Evolutionary conservation across 495 filamentous ascomycete genomes (phyloP), one percentile per base, ranked within the genome.

Genomic region (Penicillium roqueforti): DNA sequence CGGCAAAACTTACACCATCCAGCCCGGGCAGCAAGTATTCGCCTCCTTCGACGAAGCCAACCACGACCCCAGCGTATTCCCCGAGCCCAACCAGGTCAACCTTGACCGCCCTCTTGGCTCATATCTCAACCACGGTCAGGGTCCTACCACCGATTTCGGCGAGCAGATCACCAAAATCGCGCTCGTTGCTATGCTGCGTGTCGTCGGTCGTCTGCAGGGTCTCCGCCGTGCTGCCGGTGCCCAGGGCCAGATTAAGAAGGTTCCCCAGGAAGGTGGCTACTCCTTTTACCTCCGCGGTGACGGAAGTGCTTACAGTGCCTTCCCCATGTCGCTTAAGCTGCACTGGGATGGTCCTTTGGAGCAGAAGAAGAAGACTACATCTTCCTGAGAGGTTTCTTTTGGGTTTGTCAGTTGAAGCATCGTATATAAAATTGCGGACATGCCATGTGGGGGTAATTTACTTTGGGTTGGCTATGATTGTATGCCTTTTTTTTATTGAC

Each of bases 201-300:
- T 79, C 13, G 80, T 84, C 31, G 78, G 75, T 41, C 71, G 77
- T 51, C 57, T 84, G 40, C 70, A 81, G 46, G 80, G 79, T 34
- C 67, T 93, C n/a, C 76, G 85, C n/a, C 79, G 84, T 50, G 87
- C 84, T 0, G 69, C 80, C 0, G 89, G 89, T 2, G 73, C 77
- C 1, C 81, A 86, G 70, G 89, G 90, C 1, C 68, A 84, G 60
- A 67, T 95, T 44, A 91, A 92, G 78, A 87, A 83, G 73, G 74
- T 92, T 10, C 69, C 74, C 0, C 76, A 75, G 36, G 73, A 77
- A 3, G 83, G 78, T 14, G 86, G 80, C 0, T 82, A 80, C 63
- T 81, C 80, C 23, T 66, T 83, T 23, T 95, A 91, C 58, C 78
- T 95, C 73, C 80, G 82, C 47, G 83, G 88, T 67, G 87, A 95